Evolutionary conservation across 352 stramenopile species (phyloP).

Genomic region (Plasmopara muralis): DNA sequence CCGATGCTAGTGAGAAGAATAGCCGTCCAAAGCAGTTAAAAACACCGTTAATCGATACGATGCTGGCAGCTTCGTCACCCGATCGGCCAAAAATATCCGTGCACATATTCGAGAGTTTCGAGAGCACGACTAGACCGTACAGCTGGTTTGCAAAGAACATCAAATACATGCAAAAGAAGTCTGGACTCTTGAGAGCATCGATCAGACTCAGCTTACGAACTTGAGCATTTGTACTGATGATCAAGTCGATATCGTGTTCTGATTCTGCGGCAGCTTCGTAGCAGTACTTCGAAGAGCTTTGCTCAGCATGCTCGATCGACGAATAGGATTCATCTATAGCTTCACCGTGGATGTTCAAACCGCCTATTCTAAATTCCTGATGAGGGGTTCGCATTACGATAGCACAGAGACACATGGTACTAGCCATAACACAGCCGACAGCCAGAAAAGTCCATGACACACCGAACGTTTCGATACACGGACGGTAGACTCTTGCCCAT

Average conservation of each 20-base stretch:
- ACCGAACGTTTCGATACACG: constrained; percentile 39
- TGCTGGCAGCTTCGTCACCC: constrained; percentile 30
- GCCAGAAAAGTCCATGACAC: constrained; percentile 46
- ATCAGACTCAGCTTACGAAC: constrained; percentile 50
- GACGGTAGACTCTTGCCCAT: constrained; percentile 59
- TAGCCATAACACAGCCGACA: constrained; percentile 35
- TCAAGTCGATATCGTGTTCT: constrained; percentile 33
- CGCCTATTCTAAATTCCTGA: constrained; percentile 41
- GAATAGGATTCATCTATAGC: constrained; percentile 26
- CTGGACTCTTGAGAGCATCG: constrained; percentile 39
- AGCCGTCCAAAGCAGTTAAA: constrained; percentile 61
- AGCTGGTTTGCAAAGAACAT: constrained; percentile 67
- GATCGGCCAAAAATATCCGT: constrained; percentile 44
- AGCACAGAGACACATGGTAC: constrained; percentile 38
- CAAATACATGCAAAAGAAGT: constrained; percentile 65
- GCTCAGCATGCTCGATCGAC: constrained; percentile 13
- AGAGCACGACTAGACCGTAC: constrained; percentile 59
- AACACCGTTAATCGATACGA: constrained; percentile 60
- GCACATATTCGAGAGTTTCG: constrained; percentile 58
- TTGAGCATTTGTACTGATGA: constrained; percentile 32
- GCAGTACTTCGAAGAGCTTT: constrained; percentile 23
- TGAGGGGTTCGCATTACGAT: constrained; percentile 47
- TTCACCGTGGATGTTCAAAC: constrained; percentile 59
- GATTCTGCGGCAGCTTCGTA: constrained; percentile 38
- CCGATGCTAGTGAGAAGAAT: constrained; percentile 41